phyloP scores from a whole-genome alignment of 2,329 filamentous ascomycete genomes.

The Polychaeton citri region DNA sequence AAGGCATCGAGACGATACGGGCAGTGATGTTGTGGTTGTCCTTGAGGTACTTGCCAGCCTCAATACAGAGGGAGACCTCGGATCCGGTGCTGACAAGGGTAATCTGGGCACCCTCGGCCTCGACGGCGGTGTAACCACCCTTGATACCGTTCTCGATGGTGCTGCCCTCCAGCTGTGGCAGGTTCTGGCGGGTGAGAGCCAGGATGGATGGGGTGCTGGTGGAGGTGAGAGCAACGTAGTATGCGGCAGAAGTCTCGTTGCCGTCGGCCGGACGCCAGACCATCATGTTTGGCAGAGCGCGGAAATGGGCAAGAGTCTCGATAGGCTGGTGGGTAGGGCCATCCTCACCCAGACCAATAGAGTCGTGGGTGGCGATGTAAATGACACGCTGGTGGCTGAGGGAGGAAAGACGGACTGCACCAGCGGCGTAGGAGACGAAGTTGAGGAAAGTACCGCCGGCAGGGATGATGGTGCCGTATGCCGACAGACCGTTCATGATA shows the following conservation, averaged over 20 bases:
- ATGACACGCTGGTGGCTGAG: conserved; percentile 83
- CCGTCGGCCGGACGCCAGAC: conserved; percentile 98
- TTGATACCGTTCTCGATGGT: conserved; percentile 80
- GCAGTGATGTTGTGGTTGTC: conserved; percentile 79
- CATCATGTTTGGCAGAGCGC: conserved; percentile 97
- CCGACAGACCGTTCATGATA: conserved; percentile 88
- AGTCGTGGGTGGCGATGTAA: conserved; percentile 97
- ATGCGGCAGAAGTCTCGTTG: conserved; percentile 95
- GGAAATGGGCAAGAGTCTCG: conserved; percentile 96
- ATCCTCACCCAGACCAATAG: conserved; percentile 96
- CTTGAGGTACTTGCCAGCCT: conserved; percentile 80
- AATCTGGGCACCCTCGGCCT: conserved; percentile 70
- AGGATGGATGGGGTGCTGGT: conserved; percentile 86
- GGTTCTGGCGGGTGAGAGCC: conserved; percentile 92
- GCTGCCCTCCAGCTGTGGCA: conserved; percentile 92
- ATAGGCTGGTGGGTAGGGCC: conserved; percentile 98
- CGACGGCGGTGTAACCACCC: conserved; percentile 85
- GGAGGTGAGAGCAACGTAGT: conserved; percentile 86
- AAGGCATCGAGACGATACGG: conserved; percentile 89
- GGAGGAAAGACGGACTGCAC: conserved; percentile 84
- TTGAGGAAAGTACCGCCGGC: conserved; percentile 96
- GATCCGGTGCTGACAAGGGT: conserved; percentile 92
- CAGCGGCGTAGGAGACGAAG: conserved; percentile 96
- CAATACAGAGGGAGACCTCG: conserved; percentile 85
- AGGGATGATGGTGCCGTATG: conserved; percentile 89